These are phyloP conservation scores for Fusarium brevicatenulatum DNA, from an alignment of 2,329 filamentous ascomycete species.

Conservation along the genomic window DNA sequence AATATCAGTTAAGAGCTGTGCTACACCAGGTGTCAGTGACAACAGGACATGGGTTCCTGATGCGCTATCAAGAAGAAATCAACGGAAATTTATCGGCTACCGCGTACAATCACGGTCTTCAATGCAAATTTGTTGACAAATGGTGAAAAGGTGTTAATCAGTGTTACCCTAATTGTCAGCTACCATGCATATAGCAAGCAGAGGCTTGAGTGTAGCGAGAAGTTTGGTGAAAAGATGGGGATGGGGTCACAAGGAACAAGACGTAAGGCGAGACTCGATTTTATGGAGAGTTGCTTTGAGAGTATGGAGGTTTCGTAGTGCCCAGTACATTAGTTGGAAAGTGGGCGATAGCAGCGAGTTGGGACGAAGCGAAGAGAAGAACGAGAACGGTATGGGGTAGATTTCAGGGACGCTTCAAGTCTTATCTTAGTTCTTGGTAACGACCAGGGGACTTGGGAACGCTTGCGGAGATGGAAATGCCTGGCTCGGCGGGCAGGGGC, in stretches of 20 bases:
- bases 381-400: not conserved
- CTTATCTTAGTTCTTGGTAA: not conserved
- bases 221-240: too few species aligned
- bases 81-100: fast-evolving
- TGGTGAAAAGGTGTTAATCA: not conserved
- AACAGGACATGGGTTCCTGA: not conserved
- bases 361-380: not conserved
- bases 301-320: not conserved
- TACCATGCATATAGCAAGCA: not conserved
- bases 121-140: too few species aligned
- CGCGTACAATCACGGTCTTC: not conserved
- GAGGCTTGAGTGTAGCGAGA: not conserved
- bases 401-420: not conserved
- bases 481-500: not conserved
- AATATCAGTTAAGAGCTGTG: not conserved
- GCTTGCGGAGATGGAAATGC: not conserved
- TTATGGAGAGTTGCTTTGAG: not conserved
- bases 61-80: not conserved
- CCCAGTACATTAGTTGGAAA: not conserved
- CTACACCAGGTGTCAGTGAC: not conserved
- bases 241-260: fast-evolving
- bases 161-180: too few species aligned
- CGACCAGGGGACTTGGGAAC: not conserved
- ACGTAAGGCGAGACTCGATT: not conserved
- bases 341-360: not conserved